Evolutionary conservation across 306 rosid species (phyloP), one percentile per base, ranked within the genome.

Genomic region (Cicer bijugum): DNA sequence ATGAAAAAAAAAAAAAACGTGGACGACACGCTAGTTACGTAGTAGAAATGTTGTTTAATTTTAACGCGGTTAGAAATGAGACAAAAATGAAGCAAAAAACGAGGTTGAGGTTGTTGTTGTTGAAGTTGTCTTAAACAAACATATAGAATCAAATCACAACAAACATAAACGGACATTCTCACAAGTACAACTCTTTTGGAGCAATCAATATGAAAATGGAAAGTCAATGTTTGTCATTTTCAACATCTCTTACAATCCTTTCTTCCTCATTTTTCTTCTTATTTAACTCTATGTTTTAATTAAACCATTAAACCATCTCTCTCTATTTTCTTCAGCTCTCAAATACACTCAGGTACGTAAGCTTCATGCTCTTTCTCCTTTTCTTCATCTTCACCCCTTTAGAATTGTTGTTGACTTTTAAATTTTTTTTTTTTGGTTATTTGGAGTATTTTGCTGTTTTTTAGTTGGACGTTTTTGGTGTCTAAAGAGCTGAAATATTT

Each of bases 191-290:
- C 28, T 58, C 69, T 67, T 5, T 50, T 5, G 38, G 9, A 66
- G 14, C 68, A 43, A 67, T 23, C 33, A 23, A 38, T 3, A 61
- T 17, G 6, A 44, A 39, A 70, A 67, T 33, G 7, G 17, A 38
- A 7, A 28, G 72, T 76, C 57, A 55, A 23, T n/a, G 14, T 20
- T 12, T 17, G 37, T 78, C 71, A 73, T 77, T 79, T 81, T 79
- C 85, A 67, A 81, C 84, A 44, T 53, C 63, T 33, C 77, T 56
- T 0, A 4, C 44, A 56, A 17, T 37, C 46, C 75, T 6, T 61
- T 73, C 74, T 23, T 50, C 45, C 6, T 9, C 56, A 10, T 72
- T 45, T 15, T n/a, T 66, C 75, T 74, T 68, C 12, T 68, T 53
- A 6, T n/a, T 4, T 57, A 68, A 46, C 46, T 23, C 71, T 78